Base-by-base conservation (phyloP, 2,329 filamentous ascomycete genomes). In the Pseudogymnoascus sp. region DNA sequence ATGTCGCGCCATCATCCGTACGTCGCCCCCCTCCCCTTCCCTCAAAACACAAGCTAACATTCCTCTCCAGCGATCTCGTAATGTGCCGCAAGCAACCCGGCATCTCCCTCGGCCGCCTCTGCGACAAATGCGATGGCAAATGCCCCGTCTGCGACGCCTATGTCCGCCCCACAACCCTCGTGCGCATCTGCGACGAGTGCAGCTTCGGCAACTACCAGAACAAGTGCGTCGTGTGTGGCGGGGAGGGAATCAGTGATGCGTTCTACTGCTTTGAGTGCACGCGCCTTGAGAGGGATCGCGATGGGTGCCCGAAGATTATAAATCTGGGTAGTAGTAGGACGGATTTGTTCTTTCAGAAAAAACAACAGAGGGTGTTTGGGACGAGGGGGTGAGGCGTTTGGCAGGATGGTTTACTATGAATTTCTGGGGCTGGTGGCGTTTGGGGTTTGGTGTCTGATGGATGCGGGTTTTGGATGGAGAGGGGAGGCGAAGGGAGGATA, bases 241-340 rank as follows among this genome's bases (percentile, higher is more conserved):
- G 95, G 71, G 95, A 97, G 79, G 95, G 95, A 31, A 99, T 99
- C 75, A 95, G 90, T 36, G 95, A 99, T 76, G 95, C 95, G 60
- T 97, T 97, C 77, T 99, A 99, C 81, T 99, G 95, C 82, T 97
- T 97, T 74, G 95, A 99, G 78, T 99, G 95, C 76, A 99, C 95
- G 64, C 85, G 95, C 6, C 80, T 99, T 14, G 95, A 99, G 76
- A 99, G 97, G 78, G 95, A 99, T 75, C 83, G 95, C 65, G 95
- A 99, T 74, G 95, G 95, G 1, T 99, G 95, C 77, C 95, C 95
- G 62, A 99, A 99, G 85, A 99, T 99, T 77, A 97, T 99, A 75
- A 99, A 99, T 75, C 78, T 99, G 73, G 95, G 95, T 43, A 96
- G 90, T 81, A 95, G 89, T 64, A 87, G 95, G 78, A 99, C 95